Conservation (phyloP, 164 flowering plant genomes). For the Piper longum region DNA sequence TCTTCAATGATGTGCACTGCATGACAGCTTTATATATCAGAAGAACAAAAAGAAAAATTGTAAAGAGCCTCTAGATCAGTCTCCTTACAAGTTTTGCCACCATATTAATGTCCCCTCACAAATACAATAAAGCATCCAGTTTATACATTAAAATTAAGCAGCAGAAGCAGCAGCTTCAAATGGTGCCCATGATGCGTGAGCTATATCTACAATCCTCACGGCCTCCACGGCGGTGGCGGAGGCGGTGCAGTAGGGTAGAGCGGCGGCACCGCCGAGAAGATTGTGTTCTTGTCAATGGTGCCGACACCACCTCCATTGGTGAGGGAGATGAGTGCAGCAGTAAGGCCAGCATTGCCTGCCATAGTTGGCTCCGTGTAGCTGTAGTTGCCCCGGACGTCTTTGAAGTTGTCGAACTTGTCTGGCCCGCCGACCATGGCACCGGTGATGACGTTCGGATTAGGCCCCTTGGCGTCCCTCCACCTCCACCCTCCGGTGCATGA, state of each 20-base stretch:
- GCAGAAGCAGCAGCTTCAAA: neutral
- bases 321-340: conserved; percentile 66
- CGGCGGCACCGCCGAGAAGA: conserved; percentile 58
- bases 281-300: conserved; percentile 30
- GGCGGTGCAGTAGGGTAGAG: conserved; percentile 38
- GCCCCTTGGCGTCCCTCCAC: conserved; percentile 32
- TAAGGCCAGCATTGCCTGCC: conserved; percentile 83
- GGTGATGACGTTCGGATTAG: conserved; percentile 52
- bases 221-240: conserved; percentile 69
- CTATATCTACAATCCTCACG: conserved; percentile 10
- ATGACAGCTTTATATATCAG: too few relatives aligned
- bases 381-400: conserved; percentile 36
- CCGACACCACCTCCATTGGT: conserved; percentile 26
- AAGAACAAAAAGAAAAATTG: neutral
- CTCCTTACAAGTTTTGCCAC: too few relatives aligned
- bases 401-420: conserved; percentile 41
- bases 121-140: neutral
- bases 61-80: neutral
- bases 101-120: neutral
- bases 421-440: conserved; percentile 99
- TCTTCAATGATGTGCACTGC: too few relatives aligned
- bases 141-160: neutral
- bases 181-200: neutral
- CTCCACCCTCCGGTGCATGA: conserved; percentile 55
- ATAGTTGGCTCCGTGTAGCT: conserved; percentile 67